Evolutionary conservation across 768 basidiomycete genomes (phyloP), one percentile per base, ranked within the genome.

Genomic region (Tulasnella sp.): DNA sequence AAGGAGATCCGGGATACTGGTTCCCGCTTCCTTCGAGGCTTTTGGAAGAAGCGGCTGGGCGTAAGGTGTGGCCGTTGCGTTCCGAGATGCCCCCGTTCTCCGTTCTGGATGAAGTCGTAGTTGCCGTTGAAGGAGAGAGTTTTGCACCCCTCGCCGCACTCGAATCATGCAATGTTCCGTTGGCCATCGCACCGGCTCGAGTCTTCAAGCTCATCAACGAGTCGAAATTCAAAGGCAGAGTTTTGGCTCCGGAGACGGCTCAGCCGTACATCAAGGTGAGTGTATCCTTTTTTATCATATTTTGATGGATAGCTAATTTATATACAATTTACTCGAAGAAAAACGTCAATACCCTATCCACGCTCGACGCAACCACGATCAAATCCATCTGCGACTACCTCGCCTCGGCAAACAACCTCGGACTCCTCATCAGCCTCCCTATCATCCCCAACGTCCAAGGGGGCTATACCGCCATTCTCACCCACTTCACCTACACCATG

Each of bases 1-100:
- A 80, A 18, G 84, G 85, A 0, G 67, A 75, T 0, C 80, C 83
- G 5, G 82, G 84, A 32, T 32, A 87, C 87, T 9, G 87, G 88
- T 74, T 84, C 81, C 39, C 81, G 83, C 1, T 88, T 86, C 71
- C 87, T 86, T 86, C 75, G 5, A 76, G 81, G 0, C 79, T 88
- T 6, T 80, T 87, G 35, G 51, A 80, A 0, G 77, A 78, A 37
- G 81, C 86, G 20, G 76, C 46, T 40, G 37, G 23, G 48, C 55
- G 40, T 10, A 5, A 51, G 26, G 55, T 75, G 7, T 75, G 74
- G 74, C 51, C 51, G 18, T 32, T 44, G 42, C 32, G 9, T 23
- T 44, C 32, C 5, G 40, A 48, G 42, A 73, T 23, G 48, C 23
- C n/a, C 1, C 70, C 37, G 44, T 75, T 48, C 51, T 13, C 55